These are phyloP conservation scores for Marchantia polymorpha DNA, from an alignment of 225 moss, liverwort and hornwort species.

Conservation along the genomic window DNA sequence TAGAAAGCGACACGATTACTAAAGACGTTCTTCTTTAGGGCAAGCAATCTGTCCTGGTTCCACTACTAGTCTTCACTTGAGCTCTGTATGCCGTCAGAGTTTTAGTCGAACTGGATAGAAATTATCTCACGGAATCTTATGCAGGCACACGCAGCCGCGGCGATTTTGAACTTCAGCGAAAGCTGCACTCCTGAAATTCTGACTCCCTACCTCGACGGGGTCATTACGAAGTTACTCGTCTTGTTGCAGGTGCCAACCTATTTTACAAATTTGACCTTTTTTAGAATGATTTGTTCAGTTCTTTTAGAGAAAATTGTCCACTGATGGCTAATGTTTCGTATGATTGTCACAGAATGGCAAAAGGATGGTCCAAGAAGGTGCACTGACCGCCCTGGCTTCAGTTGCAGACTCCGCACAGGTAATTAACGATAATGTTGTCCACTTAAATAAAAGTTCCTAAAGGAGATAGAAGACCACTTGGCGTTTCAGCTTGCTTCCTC, in stretches of 20 bases:
- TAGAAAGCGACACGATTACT: background rate
- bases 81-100: no score
- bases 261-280: background rate
- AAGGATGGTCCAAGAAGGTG: conserved; percentile 99
- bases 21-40: background rate
- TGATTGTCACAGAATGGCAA: conserved; percentile 73
- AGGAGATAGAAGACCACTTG: background rate
- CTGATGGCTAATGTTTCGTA: background rate
- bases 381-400: conserved; percentile 92
- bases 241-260: conserved; percentile 68
- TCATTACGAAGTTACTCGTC: conserved; percentile 81
- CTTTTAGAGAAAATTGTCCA: background rate
- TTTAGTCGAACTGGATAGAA: no score
- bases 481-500: background rate
- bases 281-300: conserved; percentile 55
- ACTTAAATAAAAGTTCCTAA: background rate
- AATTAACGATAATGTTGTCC: background rate
- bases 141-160: conserved; percentile 98
- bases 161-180: conserved; percentile 94
- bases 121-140: background rate
- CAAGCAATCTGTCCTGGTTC: no score
- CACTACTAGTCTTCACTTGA: no score
- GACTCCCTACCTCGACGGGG: conserved; percentile 90
- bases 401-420: conserved; percentile 99
- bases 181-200: conserved; percentile 93